Evolutionary conservation across 2,329 filamentous ascomycete species (phyloP).

Genomic region (Fusarium irregulare): DNA sequence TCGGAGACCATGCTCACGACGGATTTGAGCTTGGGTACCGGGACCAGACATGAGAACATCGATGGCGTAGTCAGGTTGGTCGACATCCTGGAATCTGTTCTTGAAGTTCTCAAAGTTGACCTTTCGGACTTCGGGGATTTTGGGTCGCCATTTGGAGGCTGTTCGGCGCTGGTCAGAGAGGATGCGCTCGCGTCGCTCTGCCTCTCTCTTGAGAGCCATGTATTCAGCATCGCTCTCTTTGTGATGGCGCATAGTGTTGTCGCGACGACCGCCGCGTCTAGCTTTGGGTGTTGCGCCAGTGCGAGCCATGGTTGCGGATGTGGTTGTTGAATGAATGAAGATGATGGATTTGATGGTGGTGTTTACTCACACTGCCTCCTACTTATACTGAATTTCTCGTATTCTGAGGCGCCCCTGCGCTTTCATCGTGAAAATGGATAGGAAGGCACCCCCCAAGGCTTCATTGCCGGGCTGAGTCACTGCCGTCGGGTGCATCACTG

Average conservation of each 20-base stretch:
- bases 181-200: slow-evolving; percentile 53
- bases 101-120: slow-evolving; percentile 59
- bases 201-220: slow-evolving; percentile 50
- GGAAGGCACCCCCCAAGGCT: neutral
- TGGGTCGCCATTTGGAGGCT: slow-evolving; percentile 54
- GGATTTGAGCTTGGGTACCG: slow-evolving; percentile 53
- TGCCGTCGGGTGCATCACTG: neutral
- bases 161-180: slow-evolving; percentile 51
- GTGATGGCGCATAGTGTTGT: slow-evolving; percentile 22
- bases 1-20: slow-evolving; percentile 52
- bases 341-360: neutral
- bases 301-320: slow-evolving; percentile 31
- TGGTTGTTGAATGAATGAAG: neutral
- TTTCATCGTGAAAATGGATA: neutral
- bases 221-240: slow-evolving; percentile 47
- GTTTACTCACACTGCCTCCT: neutral
- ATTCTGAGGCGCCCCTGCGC: neutral
- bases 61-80: slow-evolving; percentile 53
- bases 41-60: slow-evolving; percentile 54
- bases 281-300: slow-evolving; percentile 8
- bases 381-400: neutral
- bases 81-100: slow-evolving; percentile 53
- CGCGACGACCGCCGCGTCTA: slow-evolving; percentile 22
- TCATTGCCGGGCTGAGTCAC: slow-evolving; percentile 31
- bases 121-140: slow-evolving; percentile 55